phyloP scores from a whole-genome alignment of 495 filamentous ascomycete genomes.

The Aspergillus heteromorphus region DNA sequence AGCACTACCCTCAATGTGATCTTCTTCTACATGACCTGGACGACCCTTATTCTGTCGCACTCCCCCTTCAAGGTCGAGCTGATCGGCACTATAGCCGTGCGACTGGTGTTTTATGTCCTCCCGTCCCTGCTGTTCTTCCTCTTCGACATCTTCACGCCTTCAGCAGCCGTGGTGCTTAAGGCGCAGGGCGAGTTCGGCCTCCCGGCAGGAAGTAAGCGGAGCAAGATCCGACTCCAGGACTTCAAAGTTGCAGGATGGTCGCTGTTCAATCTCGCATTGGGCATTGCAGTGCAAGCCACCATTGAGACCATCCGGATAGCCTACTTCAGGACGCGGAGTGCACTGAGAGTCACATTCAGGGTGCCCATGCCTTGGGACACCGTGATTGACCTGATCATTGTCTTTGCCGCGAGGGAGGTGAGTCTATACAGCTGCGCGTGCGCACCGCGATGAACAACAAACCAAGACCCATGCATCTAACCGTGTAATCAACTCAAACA shows the following conservation, averaged over 20 bases:
- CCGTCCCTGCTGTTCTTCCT: slow-evolving; percentile 69
- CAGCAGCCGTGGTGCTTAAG: slow-evolving; percentile 61
- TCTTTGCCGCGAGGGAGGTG: slow-evolving; percentile 53
- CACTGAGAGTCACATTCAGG: slow-evolving; percentile 51
- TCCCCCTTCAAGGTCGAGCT: slow-evolving; percentile 72
- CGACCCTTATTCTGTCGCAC: slow-evolving; percentile 73
- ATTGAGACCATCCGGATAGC: slow-evolving; percentile 53
- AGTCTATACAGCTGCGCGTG: slow-evolving; percentile 4
- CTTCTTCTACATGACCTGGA: slow-evolving; percentile 90
- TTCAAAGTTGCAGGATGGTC: slow-evolving; percentile 48
- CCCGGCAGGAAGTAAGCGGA: slow-evolving; percentile 51
- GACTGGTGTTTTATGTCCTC: slow-evolving; percentile 65
- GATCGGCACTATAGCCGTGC: slow-evolving; percentile 58
- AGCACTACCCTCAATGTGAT: slow-evolving; percentile 77
- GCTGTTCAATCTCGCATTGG: slow-evolving; percentile 60
- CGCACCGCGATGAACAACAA: no score
- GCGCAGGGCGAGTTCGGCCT: slow-evolving; percentile 59
- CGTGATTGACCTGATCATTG: slow-evolving; percentile 45
- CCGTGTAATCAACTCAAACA: slow-evolving; percentile 9
- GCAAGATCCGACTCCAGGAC: slow-evolving; percentile 25
- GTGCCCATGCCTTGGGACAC: slow-evolving; percentile 61
- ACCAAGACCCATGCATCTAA: background rate
- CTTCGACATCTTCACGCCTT: slow-evolving; percentile 67
- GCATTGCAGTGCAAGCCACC: slow-evolving; percentile 49
- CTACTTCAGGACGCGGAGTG: slow-evolving; percentile 46